These are phyloP conservation scores for Pseudoscleropodium purum DNA, from an alignment of 225 moss, liverwort and hornwort species.

Conservation along the genomic window DNA sequence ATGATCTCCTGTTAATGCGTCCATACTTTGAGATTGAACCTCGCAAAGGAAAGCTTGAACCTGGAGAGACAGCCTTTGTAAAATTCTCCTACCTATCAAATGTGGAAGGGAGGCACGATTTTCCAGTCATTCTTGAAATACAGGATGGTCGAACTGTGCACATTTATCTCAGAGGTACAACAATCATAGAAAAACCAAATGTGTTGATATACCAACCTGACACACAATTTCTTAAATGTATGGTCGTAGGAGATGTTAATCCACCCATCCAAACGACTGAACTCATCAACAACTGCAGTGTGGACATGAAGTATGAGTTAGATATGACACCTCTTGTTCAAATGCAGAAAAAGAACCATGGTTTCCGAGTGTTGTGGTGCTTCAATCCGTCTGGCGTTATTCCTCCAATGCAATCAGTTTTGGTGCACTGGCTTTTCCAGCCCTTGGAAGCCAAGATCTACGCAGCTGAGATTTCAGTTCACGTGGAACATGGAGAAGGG, in stretches of 20 bases:
- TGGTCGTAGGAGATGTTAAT: constrained; percentile 54
- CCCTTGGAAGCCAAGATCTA: constrained; percentile 74
- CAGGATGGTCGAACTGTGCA: constrained; percentile 72
- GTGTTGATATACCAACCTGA: constrained; percentile 63
- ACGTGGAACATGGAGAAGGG: constrained; percentile 45
- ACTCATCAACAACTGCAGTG: constrained; percentile 60
- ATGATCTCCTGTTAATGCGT: constrained; percentile 34
- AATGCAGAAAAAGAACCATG: constrained; percentile 56
- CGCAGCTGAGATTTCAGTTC: constrained; percentile 29
- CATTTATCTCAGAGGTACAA: constrained; percentile 56
- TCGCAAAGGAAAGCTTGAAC: constrained; percentile 49
- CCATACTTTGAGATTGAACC: constrained; percentile 75
- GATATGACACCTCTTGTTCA: constrained; percentile 47
- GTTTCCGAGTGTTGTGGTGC: constrained; percentile 81
- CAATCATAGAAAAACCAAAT: constrained; percentile 40
- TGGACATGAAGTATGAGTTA: constrained; percentile 54
- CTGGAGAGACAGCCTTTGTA: constrained; percentile 50
- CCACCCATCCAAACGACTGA: constrained; percentile 75
- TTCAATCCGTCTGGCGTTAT: constrained; percentile 68
- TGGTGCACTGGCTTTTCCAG: constrained; percentile 85
- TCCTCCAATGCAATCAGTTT: constrained; percentile 67
- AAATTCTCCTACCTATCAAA: constrained; percentile 58
- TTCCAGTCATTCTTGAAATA: constrained; percentile 68
- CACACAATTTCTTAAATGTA: constrained; percentile 45
- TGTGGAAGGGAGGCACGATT: constrained; percentile 58